Evolutionary conservation across 768 basidiomycete species (phyloP), one percentile per base, ranked within the genome.

Genomic region (Cantharellus anzutake): DNA sequence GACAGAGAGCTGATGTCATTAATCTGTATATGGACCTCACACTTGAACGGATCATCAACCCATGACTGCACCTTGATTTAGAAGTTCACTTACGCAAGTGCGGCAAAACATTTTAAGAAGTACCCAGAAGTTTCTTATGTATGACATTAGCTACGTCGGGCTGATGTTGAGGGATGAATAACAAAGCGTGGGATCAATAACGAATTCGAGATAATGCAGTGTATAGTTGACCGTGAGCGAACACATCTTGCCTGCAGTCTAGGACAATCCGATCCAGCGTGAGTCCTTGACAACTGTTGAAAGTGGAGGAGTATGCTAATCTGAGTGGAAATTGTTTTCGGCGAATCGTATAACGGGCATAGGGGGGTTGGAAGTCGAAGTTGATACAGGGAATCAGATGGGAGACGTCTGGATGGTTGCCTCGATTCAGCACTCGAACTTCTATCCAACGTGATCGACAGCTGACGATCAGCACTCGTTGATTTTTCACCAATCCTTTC

Each of bases 231-330:
- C 44, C 44, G 20, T 48, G 44, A 7, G 44, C 44, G 20, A 48
- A 48, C 7, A 48, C 44, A 20, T 48, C 44, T 7, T 20, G 20
- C 20, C 44, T 7, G 20, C 44, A 7, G 20, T 48, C 44, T 7
- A 48, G 7, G 20, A 7, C 44, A 7, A 48, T 20, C 44, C 20
- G 29, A 37, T 64, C 63, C 1, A 63, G 41, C 1, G 63, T 64
- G 7, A 64, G 57, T 35, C 63, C 63, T 39, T 63, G 59, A 41
- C 63, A 64, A 42, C 63, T 56, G 50, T 64, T 62, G 42, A 64
- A 64, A 1, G 63, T 64, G 3, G 60, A 51, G 20, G 63, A 52
- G 38, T 64, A 64, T 3, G 63, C 63, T 2, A 58, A 57, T 2
- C 20, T 44, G 1, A 64, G 44, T 7, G 63, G 63, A 37, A 63